Percentiles rank a stretch among this genome's conserved stretches.
These are phyloP conservation scores for Tirmania nivea DNA, from an alignment of 495 filamentous ascomycete species.

Conservation along the genomic window DNA sequence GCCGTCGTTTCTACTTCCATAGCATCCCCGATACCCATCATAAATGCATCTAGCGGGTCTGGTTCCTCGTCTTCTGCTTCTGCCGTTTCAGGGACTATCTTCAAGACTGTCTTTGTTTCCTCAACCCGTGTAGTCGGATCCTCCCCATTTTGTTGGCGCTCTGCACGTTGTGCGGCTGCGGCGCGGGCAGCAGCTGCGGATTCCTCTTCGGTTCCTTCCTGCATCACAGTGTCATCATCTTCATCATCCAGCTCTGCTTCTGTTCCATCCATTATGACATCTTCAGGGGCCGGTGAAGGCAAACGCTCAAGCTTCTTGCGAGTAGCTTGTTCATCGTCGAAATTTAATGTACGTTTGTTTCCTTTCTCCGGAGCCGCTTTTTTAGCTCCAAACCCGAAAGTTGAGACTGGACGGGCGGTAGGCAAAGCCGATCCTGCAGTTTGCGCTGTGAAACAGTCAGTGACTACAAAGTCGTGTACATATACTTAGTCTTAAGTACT, in stretches of 20 bases:
- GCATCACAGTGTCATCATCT: conserved; percentile 53
- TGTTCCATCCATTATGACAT: conserved; percentile 16
- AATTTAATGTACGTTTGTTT: conserved; percentile 47
- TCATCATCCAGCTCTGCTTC: conserved; percentile 37
- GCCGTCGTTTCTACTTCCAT: conserved; percentile 27
- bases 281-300: conserved; percentile 44
- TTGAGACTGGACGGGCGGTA: conserved; percentile 43
- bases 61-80: conserved; percentile 50
- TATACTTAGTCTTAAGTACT: conserved; percentile 3
- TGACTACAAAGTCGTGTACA: neutral
- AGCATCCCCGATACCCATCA: conserved; percentile 52
- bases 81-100: conserved; percentile 15
- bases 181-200: conserved; percentile 62
- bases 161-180: conserved; percentile 54
- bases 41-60: conserved; percentile 83
- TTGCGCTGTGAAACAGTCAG: conserved; percentile 5
- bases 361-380: conserved; percentile 39
- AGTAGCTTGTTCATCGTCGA: conserved; percentile 70
- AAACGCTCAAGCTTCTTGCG: conserved; percentile 74
- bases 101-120: conserved; percentile 20
- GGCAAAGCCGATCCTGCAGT: conserved; percentile 29
- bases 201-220: conserved; percentile 68
- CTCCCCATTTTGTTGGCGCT: conserved; percentile 30
- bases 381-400: conserved; percentile 61
- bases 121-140: conserved; percentile 12